phyloP scores from a whole-genome alignment of 2,329 filamentous ascomycete genomes.

The Lasiodiplodia sp. region DNA sequence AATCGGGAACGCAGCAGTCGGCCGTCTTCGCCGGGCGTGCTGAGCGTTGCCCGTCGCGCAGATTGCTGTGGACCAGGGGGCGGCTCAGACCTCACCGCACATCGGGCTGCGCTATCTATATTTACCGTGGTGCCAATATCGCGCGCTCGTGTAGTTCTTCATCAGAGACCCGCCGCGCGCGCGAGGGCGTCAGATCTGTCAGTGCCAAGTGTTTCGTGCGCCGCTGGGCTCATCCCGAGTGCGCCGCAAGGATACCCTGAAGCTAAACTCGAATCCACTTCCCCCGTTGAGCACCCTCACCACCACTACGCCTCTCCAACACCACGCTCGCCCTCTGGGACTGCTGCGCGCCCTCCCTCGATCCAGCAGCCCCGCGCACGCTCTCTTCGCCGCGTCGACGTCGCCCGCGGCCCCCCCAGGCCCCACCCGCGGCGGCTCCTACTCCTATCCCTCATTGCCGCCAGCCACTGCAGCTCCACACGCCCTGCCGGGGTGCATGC shows the following conservation, averaged over 20 bases:
- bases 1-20: conserved; percentile 16
- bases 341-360: conserved; percentile 25
- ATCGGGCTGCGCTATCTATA: conserved; percentile 26
- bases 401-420: not conserved
- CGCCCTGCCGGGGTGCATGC: conserved; percentile 21
- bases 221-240: conserved; percentile 26
- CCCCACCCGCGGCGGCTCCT: conserved; percentile 22
- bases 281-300: conserved; percentile 20
- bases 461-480: conserved; percentile 29
- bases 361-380: conserved; percentile 20
- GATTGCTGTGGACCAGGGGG: conserved; percentile 30
- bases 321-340: conserved; percentile 6
- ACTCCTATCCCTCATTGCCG: conserved; percentile 29
- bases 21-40: not conserved
- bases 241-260: conserved; percentile 26
- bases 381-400: conserved; percentile 17
- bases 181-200: conserved; percentile 26
- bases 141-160: conserved; percentile 29
- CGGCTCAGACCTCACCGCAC: conserved; percentile 28
- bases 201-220: conserved; percentile 29
- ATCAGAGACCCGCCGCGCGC: conserved; percentile 26
- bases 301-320: conserved; percentile 8
- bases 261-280: conserved; percentile 26
- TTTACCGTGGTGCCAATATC: conserved; percentile 26
- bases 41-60: conserved; percentile 4